Base-by-base conservation (phyloP, 2,329 filamentous ascomycete genomes). In the Talaromyces sp. region DNA sequence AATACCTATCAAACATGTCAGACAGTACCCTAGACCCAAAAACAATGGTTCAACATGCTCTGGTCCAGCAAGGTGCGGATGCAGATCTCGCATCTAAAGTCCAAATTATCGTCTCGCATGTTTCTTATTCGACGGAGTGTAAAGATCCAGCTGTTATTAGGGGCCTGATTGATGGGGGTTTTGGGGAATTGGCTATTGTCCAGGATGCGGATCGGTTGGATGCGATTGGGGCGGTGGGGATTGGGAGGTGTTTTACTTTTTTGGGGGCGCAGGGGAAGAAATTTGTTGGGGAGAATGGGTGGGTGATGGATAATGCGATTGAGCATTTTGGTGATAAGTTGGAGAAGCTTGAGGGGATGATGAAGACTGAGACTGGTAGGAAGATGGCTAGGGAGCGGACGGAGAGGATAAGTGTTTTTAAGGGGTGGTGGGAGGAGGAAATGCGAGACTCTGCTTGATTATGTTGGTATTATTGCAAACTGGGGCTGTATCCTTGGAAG, bases 161-260 rank as follows among this genome's bases (percentile, higher is more conserved):
- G n/a, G 71, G 75, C 1, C 77, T 92, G n/a, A 77, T 95, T n/a
- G 69, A 68, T 5, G 66, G 74, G 27, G 62, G 66, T 3, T 78
- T 89, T 68, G 90, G 90, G 1, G 90, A 94, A 70, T 77, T 94
- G 30, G 91, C 85, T 0, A 83, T 96, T 43, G 91, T 97, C 29
- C 92, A 97, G 74, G 93, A 97, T 71, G 92, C 92, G 3, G 93
- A 97, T 75, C 81, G 92, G 6, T 78, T 97, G n/a, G 93, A 97
- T 74, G 89, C 91, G 3, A 86, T 97, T 45, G 93, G 92, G 1
- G 90, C 89, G 0, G 83, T 97, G 27, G 93, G 93, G 0, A 86
- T 96, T 51, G 92, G 84, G 2, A 79, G 93, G 39, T 84, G 83
- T 36, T 92, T 94, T 69, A 86, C 87, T 0, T 97, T 86, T 69